A percentile compares a stretch with the other conserved stretches of the same genome.
These are phyloP conservation scores for Blastobotrys attinorum DNA, from an alignment of 805 yeast species.

Conservation along the genomic window DNA sequence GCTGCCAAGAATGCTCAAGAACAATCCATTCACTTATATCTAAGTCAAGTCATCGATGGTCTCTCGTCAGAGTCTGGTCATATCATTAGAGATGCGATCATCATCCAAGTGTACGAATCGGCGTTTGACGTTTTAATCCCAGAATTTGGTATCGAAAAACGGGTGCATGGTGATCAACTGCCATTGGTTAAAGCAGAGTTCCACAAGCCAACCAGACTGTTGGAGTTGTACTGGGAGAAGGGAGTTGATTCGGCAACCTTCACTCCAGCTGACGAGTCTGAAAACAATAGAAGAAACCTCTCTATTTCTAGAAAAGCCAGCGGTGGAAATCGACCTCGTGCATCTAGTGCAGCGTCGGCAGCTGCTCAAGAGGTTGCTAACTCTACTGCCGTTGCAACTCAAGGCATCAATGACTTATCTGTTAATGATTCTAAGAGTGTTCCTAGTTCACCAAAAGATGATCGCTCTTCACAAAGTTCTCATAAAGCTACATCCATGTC, in stretches of 20 bases:
- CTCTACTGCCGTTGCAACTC: conserved; percentile 4
- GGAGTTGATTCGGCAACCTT: conserved; percentile 89
- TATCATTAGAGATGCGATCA: conserved; percentile 74
- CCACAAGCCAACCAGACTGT: conserved; percentile 53
- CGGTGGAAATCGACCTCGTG: conserved; percentile 30
- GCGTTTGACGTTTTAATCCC: conserved; percentile 91
- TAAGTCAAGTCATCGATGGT: conserved; percentile 76
- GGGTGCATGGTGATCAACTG: conserved; percentile 95
- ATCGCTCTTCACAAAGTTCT: conserved; percentile 15
- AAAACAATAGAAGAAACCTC: conserved; percentile 47
- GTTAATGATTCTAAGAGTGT: conserved; percentile 22
- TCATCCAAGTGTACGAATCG: conserved; percentile 88
- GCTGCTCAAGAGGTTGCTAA: conserved; percentile 34
- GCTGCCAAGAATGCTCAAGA: conserved; percentile 91
- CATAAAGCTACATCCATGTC: conserved; percentile 22
- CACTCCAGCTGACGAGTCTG: conserved; percentile 78
- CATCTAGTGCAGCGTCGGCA: conserved; percentile 68
- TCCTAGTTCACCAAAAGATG: conserved; percentile 19
- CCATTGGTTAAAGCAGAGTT: conserved; percentile 91
- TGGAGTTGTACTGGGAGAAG: conserved; percentile 87
- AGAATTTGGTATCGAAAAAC: conserved; percentile 88
- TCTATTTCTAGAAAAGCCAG: neutral
- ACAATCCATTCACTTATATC: conserved; percentile 80
- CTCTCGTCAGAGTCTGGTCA: conserved; percentile 62
- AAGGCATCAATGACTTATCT: conserved; percentile 3